Evolutionary conservation across 192 early-diverging fungal species (phyloP).

Genomic region (Rhizophagus prolifer): DNA sequence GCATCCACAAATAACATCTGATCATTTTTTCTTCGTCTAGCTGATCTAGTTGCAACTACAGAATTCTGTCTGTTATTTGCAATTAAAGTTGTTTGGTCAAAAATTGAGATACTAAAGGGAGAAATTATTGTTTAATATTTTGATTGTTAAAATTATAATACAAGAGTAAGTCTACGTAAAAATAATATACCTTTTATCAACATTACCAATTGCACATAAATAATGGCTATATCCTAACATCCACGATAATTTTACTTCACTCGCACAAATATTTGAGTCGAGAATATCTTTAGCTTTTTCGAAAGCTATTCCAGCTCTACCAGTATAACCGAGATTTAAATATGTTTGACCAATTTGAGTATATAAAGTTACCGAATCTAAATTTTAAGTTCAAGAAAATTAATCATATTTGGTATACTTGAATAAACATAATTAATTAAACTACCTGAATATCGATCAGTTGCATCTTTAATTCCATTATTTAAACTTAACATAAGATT

Average conservation of each 20-base stretch:
- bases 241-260: constrained; percentile 43
- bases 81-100: neutral
- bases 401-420: neutral
- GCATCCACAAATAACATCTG: constrained; percentile 39
- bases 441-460: constrained; percentile 38
- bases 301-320: constrained; percentile 63
- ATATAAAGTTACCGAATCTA: constrained; percentile 50
- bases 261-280: constrained; percentile 3
- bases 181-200: constrained; percentile 43
- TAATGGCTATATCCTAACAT: constrained; percentile 60
- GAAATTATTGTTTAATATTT: neutral
- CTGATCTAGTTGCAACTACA: neutral
- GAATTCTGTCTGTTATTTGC: neutral
- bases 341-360: constrained; percentile 58
- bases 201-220: constrained; percentile 55
- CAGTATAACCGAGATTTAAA: constrained; percentile 69
- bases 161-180: neutral
- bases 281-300: constrained; percentile 46
- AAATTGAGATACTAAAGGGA: neutral
- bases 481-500: constrained; percentile 58
- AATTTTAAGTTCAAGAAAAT: neutral
- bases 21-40: constrained; percentile 28
- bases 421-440: neutral
- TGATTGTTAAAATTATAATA: neutral
- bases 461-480: constrained; percentile 42